Evolutionary conservation across 257 asterid species (phyloP).

Genomic region (Verbascum thapsus): DNA sequence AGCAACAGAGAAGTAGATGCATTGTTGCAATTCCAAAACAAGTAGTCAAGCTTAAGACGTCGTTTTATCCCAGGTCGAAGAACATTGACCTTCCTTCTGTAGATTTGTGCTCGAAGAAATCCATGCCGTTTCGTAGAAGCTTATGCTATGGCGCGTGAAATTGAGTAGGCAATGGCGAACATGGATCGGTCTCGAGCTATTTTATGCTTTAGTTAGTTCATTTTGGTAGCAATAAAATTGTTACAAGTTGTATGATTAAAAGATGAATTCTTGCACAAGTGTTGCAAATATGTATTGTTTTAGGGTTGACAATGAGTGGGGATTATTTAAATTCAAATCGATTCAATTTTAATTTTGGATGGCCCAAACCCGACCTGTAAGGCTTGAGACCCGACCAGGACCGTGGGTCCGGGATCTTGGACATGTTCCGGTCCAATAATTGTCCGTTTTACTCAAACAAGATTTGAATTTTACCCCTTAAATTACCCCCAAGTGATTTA

Average conservation of each 20-base stretch:
- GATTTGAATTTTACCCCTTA: too few relatives aligned
- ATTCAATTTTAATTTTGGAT: too few relatives aligned
- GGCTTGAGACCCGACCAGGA: too few relatives aligned
- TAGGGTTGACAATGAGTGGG: too few relatives aligned
- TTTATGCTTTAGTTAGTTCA: constrained; percentile 21
- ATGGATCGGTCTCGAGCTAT: constrained; percentile 28
- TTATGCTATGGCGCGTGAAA: constrained; percentile 50
- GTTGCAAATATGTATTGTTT: neutral
- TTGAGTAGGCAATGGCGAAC: constrained; percentile 45
- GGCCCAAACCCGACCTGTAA: too few relatives aligned
- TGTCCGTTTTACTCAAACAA: too few relatives aligned
- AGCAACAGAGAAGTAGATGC: constrained; percentile 60
- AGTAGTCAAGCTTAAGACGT: constrained; percentile 49
- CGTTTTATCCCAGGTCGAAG: constrained; percentile 39
- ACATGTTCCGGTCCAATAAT: too few relatives aligned
- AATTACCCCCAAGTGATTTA: too few relatives aligned
- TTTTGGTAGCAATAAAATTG: neutral
- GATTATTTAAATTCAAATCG: too few relatives aligned
- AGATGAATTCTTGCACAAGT: neutral
- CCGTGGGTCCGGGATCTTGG: too few relatives aligned
- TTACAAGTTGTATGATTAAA: constrained; percentile 5
- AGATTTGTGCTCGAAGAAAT: constrained; percentile 40
- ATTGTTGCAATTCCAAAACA: constrained; percentile 47
- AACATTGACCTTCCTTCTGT: constrained; percentile 37
- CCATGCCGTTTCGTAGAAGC: constrained; percentile 44